A percentile compares a stretch with the other conserved stretches of the same genome.
Evolutionary conservation across 495 filamentous ascomycete genomes (phyloP).

Genomic region (Hypomontagnella monticulosa): DNA sequence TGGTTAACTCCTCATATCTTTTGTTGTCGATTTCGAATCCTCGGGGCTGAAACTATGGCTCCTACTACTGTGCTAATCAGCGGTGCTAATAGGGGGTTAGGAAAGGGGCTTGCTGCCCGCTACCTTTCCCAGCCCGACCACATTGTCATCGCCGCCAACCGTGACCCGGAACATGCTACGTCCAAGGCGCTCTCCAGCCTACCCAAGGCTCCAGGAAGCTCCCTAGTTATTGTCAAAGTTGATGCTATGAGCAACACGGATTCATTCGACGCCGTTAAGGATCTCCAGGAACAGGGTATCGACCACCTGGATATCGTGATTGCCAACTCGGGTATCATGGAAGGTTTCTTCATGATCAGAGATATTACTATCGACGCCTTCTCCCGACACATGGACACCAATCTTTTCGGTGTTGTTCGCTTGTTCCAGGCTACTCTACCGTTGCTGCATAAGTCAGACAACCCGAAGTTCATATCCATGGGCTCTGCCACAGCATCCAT

Average conservation of each 20-base stretch:
- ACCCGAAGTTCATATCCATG: conserved; percentile 11
- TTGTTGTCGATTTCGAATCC: too few relatives aligned
- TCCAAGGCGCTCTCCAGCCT: neutral
- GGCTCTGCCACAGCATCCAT: conserved; percentile 2
- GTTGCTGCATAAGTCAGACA: neutral
- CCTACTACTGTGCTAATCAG: too few relatives aligned
- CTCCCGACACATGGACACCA: neutral
- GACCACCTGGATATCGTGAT: conserved; percentile 13
- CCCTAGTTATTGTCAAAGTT: neutral
- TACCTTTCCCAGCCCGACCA: too few relatives aligned
- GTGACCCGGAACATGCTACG: neutral
- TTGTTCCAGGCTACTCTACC: conserved; percentile 16
- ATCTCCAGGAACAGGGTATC: conserved; percentile 2
- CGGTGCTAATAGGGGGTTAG: too few relatives aligned
- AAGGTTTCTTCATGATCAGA: neutral
- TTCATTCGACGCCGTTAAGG: neutral
- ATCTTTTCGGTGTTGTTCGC: conserved; percentile 7
- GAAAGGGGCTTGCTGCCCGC: too few relatives aligned
- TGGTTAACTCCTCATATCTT: too few relatives aligned
- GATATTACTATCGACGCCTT: conserved; percentile 4
- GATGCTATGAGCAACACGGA: conserved; percentile 4
- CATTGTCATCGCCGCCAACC: too few relatives aligned
- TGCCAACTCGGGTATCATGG: conserved; percentile 10
- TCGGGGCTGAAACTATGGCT: too few relatives aligned
- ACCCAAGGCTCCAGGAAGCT: neutral